Evolutionary conservation across 192 early-diverging fungal genomes (phyloP).

Genomic region (Podila verticillata): DNA sequence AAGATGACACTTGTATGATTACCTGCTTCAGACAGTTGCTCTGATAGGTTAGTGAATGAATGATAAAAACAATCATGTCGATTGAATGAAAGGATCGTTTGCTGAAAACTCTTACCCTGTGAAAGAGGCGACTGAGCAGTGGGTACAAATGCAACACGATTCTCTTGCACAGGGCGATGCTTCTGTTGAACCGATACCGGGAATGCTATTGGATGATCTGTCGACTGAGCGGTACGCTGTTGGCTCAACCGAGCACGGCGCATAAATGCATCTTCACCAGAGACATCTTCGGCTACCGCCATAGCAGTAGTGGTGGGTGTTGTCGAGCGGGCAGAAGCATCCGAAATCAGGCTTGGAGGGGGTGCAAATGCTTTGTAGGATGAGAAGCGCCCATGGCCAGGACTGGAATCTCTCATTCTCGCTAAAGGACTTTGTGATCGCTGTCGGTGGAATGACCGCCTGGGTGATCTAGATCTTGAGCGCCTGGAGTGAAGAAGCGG

Average conservation of each 20-base stretch:
- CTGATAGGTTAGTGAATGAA: neutral
- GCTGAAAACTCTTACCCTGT: constrained; percentile 6
- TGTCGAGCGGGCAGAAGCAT: neutral
- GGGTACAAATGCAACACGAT: constrained; percentile 10
- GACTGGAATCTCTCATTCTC: constrained; percentile 6
- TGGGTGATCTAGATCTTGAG: constrained; percentile 19
- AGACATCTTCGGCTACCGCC: constrained; percentile 55
- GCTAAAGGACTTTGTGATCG: constrained; percentile 11
- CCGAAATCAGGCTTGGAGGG: constrained; percentile 20
- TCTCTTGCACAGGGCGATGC: neutral
- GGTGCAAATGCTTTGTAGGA: constrained; percentile 47
- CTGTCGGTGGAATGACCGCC: neutral
- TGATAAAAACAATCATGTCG: neutral
- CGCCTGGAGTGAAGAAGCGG: neutral
- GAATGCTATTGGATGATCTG: neutral
- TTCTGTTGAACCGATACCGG: neutral
- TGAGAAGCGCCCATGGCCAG: neutral
- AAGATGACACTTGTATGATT: constrained; percentile 61
- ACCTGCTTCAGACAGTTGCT: constrained; percentile 4
- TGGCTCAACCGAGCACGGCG: constrained; percentile 62
- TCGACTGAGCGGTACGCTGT: constrained; percentile 7
- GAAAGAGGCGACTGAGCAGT: neutral
- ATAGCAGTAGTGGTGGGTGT: constrained; percentile 7
- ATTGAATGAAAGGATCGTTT: neutral
- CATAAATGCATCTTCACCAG: constrained; percentile 78